phyloP scores from a whole-genome alignment of 1,284 basidiomycete genomes.

The Leccinum angustisporum region DNA sequence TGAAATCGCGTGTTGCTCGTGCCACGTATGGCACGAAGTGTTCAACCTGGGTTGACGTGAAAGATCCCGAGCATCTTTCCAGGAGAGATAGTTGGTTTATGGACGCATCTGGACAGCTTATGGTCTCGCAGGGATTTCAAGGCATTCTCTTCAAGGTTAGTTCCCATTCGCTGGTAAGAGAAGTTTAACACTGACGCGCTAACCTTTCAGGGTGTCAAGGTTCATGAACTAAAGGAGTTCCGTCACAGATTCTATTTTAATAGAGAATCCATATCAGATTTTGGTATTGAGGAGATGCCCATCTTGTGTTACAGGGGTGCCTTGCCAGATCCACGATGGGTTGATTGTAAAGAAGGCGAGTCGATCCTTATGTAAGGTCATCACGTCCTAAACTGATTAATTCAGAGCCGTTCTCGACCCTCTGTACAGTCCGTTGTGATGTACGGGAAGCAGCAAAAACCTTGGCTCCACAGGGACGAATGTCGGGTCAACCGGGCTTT shows the following conservation, averaged over 20 bases:
- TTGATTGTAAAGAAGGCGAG: slow-evolving; percentile 10
- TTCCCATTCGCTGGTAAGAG: neutral
- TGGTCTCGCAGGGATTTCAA: slow-evolving; percentile 7
- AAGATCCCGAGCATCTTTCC: slow-evolving; percentile 9
- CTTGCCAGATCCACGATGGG: slow-evolving; percentile 12
- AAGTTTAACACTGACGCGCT: neutral
- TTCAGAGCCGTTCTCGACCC: slow-evolving; percentile 16
- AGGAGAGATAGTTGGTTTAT: slow-evolving; percentile 9
- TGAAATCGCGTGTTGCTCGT: slow-evolving; percentile 16
- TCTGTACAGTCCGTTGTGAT: slow-evolving; percentile 13
- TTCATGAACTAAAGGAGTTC: slow-evolving; percentile 16
- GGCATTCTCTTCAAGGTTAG: slow-evolving; percentile 12
- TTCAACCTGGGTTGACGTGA: neutral
- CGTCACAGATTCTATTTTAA: neutral
- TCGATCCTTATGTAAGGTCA: neutral
- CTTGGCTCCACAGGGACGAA: neutral
- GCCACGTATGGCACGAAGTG: slow-evolving; percentile 16
- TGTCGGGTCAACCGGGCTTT: neutral
- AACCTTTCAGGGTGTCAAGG: slow-evolving; percentile 10
- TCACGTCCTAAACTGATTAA: neutral
- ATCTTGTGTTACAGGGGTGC: slow-evolving; percentile 18
- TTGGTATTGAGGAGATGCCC: neutral
- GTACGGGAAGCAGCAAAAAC: slow-evolving; percentile 6
- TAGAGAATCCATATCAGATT: neutral
- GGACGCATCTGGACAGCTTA: neutral